Evolutionary conservation across 495 filamentous ascomycete genomes (phyloP).

Genomic region (Penicillium coprophilum): DNA sequence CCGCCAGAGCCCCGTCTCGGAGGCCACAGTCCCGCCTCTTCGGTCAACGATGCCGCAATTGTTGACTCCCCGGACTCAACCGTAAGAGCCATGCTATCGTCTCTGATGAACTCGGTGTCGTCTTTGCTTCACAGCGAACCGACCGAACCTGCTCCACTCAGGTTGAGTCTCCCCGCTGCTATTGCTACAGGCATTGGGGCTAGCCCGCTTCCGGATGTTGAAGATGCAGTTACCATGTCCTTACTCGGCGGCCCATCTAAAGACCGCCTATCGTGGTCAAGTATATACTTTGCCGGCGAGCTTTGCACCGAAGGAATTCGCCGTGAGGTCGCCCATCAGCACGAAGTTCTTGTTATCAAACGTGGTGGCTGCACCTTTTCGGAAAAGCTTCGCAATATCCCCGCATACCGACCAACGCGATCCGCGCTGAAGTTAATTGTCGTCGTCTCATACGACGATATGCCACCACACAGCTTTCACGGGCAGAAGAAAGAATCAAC

Average conservation of each 20-base stretch:
- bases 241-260: constrained; percentile 40
- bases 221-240: constrained; percentile 53
- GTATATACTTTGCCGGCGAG: constrained; percentile 67
- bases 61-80: constrained; percentile 46
- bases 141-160: constrained; percentile 31
- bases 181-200: constrained; percentile 74
- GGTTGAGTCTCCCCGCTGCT: constrained; percentile 61
- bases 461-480: background rate
- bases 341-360: constrained; percentile 80
- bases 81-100: constrained; percentile 53
- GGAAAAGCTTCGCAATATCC: constrained; percentile 80
- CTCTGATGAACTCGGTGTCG: constrained; percentile 58
- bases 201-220: constrained; percentile 66
- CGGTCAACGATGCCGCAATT: constrained; percentile 25
- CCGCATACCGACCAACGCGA: constrained; percentile 63
- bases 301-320: constrained; percentile 66
- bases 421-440: constrained; percentile 74
- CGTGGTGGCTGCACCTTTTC: constrained; percentile 85
- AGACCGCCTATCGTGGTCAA: constrained; percentile 59
- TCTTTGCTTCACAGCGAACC: constrained; percentile 50
- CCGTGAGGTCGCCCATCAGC: constrained; percentile 55
- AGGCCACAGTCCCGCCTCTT: constrained; percentile 19
- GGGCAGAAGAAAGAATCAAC: background rate
- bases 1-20: constrained; percentile 17
- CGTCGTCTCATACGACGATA: constrained; percentile 66